These are phyloP conservation scores for Gliomastix tumulicola DNA, from an alignment of 2,329 filamentous ascomycete species.

Conservation along the genomic window DNA sequence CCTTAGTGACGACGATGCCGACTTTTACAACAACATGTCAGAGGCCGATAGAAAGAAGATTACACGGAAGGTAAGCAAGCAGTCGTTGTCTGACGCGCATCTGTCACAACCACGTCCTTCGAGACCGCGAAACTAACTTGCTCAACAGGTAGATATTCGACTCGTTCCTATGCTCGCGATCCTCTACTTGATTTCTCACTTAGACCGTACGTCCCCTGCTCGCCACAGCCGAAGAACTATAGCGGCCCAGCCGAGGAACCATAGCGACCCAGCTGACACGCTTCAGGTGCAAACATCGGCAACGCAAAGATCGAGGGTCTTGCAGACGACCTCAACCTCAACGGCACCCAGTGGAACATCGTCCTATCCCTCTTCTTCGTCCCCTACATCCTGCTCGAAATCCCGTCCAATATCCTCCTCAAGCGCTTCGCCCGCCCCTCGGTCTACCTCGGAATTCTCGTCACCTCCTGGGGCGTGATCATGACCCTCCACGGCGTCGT, in stretches of 20 bases:
- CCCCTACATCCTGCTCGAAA: conserved; percentile 51
- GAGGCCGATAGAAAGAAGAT: conserved; percentile 13
- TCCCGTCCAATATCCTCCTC: conserved; percentile 56
- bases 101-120: no score
- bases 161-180: conserved; percentile 43
- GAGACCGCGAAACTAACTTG: neutral
- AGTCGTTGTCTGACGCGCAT: neutral
- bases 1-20: conserved; percentile 15
- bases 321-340: conserved; percentile 33
- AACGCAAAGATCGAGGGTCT: conserved; percentile 43
- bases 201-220: conserved; percentile 35
- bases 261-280: no score
- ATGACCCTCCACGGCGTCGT: conserved; percentile 49
- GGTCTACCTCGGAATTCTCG: conserved; percentile 58
- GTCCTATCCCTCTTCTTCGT: conserved; percentile 52
- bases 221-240: no score
- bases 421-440: conserved; percentile 53
- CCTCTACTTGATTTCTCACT: conserved; percentile 48
- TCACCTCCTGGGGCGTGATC: conserved; percentile 39
- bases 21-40: conserved; percentile 16
- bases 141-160: conserved; percentile 10
- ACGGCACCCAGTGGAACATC: conserved; percentile 50
- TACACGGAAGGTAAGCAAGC: conserved; percentile 16
- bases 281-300: conserved; percentile 32
- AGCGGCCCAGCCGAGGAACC: no score